These are phyloP conservation scores for Neoarthrinium moseri DNA, from an alignment of 2,329 filamentous ascomycete genomes.

Conservation along the genomic window DNA sequence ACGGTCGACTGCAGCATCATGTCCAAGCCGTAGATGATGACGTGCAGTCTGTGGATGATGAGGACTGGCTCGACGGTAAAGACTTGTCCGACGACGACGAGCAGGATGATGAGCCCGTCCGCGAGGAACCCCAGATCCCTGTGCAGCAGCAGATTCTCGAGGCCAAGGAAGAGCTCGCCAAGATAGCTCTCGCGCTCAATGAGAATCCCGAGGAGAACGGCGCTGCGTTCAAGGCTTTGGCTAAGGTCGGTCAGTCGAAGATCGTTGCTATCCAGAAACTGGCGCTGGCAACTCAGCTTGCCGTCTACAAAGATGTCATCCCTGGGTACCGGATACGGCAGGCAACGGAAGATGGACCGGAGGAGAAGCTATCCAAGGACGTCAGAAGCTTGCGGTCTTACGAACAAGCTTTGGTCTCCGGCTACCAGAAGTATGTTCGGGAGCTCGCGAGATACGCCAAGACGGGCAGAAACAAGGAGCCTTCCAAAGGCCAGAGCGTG, in stretches of 20 bases:
- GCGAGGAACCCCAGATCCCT: slow-evolving; percentile 64
- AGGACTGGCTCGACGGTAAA: slow-evolving; percentile 63
- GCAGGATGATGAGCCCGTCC: slow-evolving; percentile 32
- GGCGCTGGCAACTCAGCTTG: slow-evolving; percentile 79
- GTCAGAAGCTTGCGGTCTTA: slow-evolving; percentile 79
- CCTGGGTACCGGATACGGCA: slow-evolving; percentile 94
- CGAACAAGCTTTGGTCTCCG: slow-evolving; percentile 81
- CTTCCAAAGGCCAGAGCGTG: slow-evolving; percentile 47
- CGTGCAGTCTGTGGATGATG: slow-evolving; percentile 57
- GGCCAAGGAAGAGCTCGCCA: slow-evolving; percentile 90
- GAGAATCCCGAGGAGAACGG: slow-evolving; percentile 92
- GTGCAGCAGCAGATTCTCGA: slow-evolving; percentile 76
- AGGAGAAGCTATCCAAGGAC: slow-evolving; percentile 86
- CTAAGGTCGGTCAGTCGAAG: slow-evolving; percentile 67
- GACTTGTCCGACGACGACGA: slow-evolving; percentile 51
- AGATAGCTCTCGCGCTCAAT: slow-evolving; percentile 76
- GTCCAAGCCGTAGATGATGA: slow-evolving; percentile 57
- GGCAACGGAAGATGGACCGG: slow-evolving; percentile 69
- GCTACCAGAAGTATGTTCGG: slow-evolving; percentile 83
- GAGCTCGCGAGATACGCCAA: slow-evolving; percentile 69
- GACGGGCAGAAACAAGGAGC: slow-evolving; percentile 37
- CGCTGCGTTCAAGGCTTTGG: slow-evolving; percentile 73
- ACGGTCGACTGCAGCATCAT: slow-evolving; percentile 67
- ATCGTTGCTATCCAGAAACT: slow-evolving; percentile 80
- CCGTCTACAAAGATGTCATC: slow-evolving; percentile 94